Base-by-base conservation (phyloP, 331 rosid species). In the Acacia concinna region DNA sequence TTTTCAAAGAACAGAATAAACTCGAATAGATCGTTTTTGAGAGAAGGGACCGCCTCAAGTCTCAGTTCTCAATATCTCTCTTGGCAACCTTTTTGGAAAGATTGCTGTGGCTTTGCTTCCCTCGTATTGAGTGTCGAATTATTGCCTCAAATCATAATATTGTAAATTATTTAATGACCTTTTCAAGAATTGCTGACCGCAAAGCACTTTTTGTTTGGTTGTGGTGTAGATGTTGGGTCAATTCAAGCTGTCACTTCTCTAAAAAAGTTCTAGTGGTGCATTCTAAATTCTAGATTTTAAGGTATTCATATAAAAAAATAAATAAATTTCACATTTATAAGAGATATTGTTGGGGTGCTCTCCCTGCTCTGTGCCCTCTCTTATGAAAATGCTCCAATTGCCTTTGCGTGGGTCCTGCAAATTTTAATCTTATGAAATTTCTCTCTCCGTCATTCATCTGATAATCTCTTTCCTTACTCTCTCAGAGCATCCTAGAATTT, bases 191-290 rank as follows among this genome's bases (percentile, higher is more conserved):
- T 65, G 62, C 17, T 47, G 52, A 57, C 76, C 59, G 43, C 66
- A 59, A 59, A 66, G 81, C 46, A 38, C 73, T 67, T 81, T 84
- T 79, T 71, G 86, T 81, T 76, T 63, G 47, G 81, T 67, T 76
- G 81, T 74, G 68, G 78, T 38, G 76, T 57, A 56, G 74, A 71
- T 82, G 81, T 63, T 20, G 80, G 84, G 92, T 91, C 92, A 90
- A 88, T 84, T n/a, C 47, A n/a, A 8, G 47, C 40, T 31, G 40
- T 30, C 38, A 30, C 30, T 28, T 60, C 37, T 60, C 20, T 23
- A 13, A 20, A 59, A 13, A 59, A 59, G 20, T 59, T 59, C 27
- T 1, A 25, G 31, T 52, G 28, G 5, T 8, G 28, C 12, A 2
- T 56, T 56, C 14, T 56, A 23, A 56, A 21, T 23, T 21, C 30